These are phyloP conservation scores for Lachancea cidri DNA, from an alignment of 805 yeast species.

Conservation along the genomic window DNA sequence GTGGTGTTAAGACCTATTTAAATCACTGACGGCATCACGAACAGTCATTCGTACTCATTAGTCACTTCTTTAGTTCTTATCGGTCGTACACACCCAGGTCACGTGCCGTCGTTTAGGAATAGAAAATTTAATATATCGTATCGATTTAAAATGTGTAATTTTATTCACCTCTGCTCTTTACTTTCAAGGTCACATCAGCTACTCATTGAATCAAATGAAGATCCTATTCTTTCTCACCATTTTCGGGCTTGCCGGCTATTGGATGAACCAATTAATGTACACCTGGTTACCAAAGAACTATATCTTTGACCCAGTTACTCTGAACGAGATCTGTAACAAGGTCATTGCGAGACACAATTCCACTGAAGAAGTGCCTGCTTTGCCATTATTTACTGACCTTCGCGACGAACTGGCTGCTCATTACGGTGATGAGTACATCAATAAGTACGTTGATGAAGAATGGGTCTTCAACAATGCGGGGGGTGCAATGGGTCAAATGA, in stretches of 20 bases:
- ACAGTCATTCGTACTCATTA: too few species aligned
- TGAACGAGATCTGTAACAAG: slow-evolving; percentile 54
- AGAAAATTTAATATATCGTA: background rate
- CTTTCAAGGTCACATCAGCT: background rate
- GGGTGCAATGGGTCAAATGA: slow-evolving; percentile 97
- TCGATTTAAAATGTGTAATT: background rate
- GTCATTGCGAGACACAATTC: slow-evolving; percentile 43
- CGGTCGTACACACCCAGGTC: background rate
- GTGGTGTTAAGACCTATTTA: too few species aligned
- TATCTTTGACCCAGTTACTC: slow-evolving; percentile 60
- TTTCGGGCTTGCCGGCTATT: slow-evolving; percentile 19
- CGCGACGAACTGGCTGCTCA: slow-evolving; percentile 50
- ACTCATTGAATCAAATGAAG: slow-evolving; percentile 16
- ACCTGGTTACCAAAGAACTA: slow-evolving; percentile 68
- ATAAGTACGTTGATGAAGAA: slow-evolving; percentile 66
- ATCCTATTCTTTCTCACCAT: slow-evolving; percentile 14
- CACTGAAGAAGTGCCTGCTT: slow-evolving; percentile 49
- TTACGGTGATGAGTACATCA: slow-evolving; percentile 71
- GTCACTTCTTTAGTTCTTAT: too few species aligned
- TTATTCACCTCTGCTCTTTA: background rate
- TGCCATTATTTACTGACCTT: slow-evolving; percentile 58
- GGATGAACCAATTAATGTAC: slow-evolving; percentile 35
- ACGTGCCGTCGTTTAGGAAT: background rate
- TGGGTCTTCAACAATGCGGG: slow-evolving; percentile 99
- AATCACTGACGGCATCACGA: too few species aligned